Base-by-base conservation (phyloP, 2,329 filamentous ascomycete genomes). In the Aspergillus pseudonomiae region DNA sequence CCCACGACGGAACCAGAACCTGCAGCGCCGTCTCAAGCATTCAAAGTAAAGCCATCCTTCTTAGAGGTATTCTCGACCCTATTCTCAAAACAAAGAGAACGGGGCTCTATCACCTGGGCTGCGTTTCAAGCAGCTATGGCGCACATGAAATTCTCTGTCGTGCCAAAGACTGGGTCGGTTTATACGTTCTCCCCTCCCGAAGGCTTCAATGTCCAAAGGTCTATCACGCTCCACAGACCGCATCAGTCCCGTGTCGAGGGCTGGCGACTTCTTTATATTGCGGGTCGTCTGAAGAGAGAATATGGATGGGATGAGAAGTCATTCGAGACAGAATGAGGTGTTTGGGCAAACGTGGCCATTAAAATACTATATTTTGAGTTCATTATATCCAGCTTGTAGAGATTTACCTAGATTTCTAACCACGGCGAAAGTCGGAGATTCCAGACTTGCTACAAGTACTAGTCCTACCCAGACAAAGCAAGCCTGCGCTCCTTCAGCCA, bases 81-180 rank as follows among this genome's bases (percentile, higher is more conserved):
- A 0, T 71, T 75, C 43, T 67, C 68, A 16, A 70, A 67, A 52
- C 64, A 68, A 7, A 63, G 63, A 41, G 59, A 71, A 46, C 68
- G 67, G 46, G 68, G 70, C 28, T 72, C 68, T 4, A 61, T 75
- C 21, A 59, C 50, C 30, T 70, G 68, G 68, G 43, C 63, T 0
- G 70, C 73, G 0, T 84, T 84, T 32, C 74, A 77, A 58, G 67
- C 72, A 0, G 82, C 80, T 26, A 79, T 84, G 77, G 71, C 66
- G 0, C 79, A 80, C 7, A 36, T 83, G 39, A 76, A 74, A 2
- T 84, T 84, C 64, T 79, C 78, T 0, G 71, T 83, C 2, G 11
- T 76, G 1, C 77, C 80, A 1, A 80, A 74, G 62, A 76, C 76
- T 41, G 81, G 81, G 3, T 83, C 81, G 0, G 74, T 80, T 2